Base-by-base conservation (phyloP, 2,329 filamentous ascomycete species). In the Trichoderma afroharzianum region DNA sequence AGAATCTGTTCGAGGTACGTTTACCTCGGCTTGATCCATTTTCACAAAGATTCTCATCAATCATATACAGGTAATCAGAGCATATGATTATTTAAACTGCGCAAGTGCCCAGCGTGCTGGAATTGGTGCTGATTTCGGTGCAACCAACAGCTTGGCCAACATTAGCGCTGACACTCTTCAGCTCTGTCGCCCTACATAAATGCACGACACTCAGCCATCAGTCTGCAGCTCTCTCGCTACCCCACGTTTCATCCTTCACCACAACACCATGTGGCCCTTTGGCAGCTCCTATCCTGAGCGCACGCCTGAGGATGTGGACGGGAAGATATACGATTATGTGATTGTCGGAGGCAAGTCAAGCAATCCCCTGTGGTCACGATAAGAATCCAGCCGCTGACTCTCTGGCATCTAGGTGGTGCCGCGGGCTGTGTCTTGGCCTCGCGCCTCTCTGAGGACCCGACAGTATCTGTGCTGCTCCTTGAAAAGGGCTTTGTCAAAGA, bases 401-500 rank as follows among this genome's bases (percentile, higher is more conserved):
- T 8, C n/a, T 0, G 7, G 11, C 8, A 33, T 14, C 57, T 21
- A 33, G 57, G 57, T 11, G 57, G 57, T 11, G 57, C 57, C 30
- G 28, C 28, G 7, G 57, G 57, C 18, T 59, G 57, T 24, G 57
- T 59, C 30, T 1, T 59, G n/a, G 57, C 57, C 18, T 59, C 57
- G 5, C 57, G 57, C 32, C 57, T 59, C 30, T 59, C 57, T 30
- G 57, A 59, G 7, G 57, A 59, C 15, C 57, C 57, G 11, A 24
- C 11, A n/a, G 57, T 33, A 14, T 33, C 57, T 11, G 57, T 59
- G 6, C 30, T 59, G 9, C 57, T 59, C 11, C 57, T 59, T 1
- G 57, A 59, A 14, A 59, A 59, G n/a, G 57, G 57, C 18, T 12
- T 59, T n/a, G 57, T 59, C 18, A 59, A 59, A 11, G 57, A 59